These are phyloP conservation scores for Ambrosiella beaveri DNA, from an alignment of 2,329 filamentous ascomycete genomes.

Conservation along the genomic window DNA sequence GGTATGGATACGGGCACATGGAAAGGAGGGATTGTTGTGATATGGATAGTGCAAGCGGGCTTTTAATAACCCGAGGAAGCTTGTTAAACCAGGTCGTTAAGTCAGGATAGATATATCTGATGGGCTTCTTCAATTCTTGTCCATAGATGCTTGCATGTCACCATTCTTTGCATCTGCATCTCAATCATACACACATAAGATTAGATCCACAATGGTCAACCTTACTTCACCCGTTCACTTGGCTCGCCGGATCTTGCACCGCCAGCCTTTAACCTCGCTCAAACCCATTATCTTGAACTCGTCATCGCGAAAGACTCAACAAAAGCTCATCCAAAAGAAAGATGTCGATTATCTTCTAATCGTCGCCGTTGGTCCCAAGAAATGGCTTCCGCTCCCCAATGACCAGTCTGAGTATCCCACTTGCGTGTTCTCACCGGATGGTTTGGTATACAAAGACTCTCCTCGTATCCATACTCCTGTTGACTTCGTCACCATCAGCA, in stretches of 20 bases:
- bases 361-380: conserved; percentile 6
- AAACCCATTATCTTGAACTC: not conserved
- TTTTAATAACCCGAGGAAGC: too few species aligned
- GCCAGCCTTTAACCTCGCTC: not conserved
- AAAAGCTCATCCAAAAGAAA: not conserved
- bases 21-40: too few species aligned
- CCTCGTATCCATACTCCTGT: conserved; percentile 1
- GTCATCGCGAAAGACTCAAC: not conserved
- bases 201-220: not conserved
- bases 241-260: conserved; percentile 1
- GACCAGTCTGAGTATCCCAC: conserved; percentile 7
- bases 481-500: conserved; percentile 9
- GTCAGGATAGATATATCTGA: too few species aligned
- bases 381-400: conserved; percentile 6
- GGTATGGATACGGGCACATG: too few species aligned
- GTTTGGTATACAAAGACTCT: conserved; percentile 8
- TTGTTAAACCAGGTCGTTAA: too few species aligned
- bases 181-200: not conserved
- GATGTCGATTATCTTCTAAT: conserved; percentile 8
- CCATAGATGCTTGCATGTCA: too few species aligned
- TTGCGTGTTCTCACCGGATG: conserved; percentile 9
- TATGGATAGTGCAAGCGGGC: too few species aligned
- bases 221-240: not conserved
- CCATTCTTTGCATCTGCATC: not conserved
- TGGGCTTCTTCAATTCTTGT: too few species aligned